Conservation (phyloP, 2,329 filamentous ascomycete species). For the Trichoderma sp. region DNA sequence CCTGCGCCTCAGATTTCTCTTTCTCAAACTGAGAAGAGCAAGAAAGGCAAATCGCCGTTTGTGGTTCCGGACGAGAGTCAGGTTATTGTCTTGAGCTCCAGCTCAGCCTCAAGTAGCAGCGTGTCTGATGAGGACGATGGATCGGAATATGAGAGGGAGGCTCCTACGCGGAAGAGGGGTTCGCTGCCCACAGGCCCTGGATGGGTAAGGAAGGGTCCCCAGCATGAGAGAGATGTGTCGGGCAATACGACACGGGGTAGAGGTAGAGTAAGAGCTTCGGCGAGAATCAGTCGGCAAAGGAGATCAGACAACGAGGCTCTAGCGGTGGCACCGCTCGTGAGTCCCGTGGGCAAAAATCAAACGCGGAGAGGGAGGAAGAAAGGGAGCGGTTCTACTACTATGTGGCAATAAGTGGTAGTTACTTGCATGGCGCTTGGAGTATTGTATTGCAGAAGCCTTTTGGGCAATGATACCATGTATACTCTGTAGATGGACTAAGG, state of each 20-base stretch:
- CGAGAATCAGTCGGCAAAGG: not conserved
- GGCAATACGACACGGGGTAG: not conserved
- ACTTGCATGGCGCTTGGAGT: not conserved
- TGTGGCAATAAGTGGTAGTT: not conserved
- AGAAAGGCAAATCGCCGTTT: constrained; percentile 26
- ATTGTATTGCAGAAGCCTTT: not conserved
- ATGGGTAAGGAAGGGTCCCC: constrained; percentile 24
- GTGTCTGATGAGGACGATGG: constrained; percentile 23
- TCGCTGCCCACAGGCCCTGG: constrained; percentile 23
- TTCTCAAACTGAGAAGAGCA: constrained; percentile 21
- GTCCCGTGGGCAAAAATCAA: not conserved
- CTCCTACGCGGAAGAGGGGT: constrained; percentile 22
- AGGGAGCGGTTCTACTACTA: not conserved
- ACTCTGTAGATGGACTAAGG: not conserved
- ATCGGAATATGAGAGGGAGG: constrained; percentile 24
- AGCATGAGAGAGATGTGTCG: not conserved
- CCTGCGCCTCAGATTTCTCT: constrained; percentile 3
- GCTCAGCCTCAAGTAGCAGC: constrained; percentile 23
- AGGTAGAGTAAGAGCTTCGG: too few species aligned
- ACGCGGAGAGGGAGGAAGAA: not conserved
- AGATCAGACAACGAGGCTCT: not conserved
- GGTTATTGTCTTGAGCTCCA: constrained; percentile 32
- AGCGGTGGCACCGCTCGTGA: constrained; percentile 1
- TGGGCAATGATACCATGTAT: not conserved
- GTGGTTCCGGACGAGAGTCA: constrained; percentile 31